These are phyloP conservation scores for Diospyros lotus DNA, from an alignment of 148 eudicot genomes.

Conservation along the genomic window DNA sequence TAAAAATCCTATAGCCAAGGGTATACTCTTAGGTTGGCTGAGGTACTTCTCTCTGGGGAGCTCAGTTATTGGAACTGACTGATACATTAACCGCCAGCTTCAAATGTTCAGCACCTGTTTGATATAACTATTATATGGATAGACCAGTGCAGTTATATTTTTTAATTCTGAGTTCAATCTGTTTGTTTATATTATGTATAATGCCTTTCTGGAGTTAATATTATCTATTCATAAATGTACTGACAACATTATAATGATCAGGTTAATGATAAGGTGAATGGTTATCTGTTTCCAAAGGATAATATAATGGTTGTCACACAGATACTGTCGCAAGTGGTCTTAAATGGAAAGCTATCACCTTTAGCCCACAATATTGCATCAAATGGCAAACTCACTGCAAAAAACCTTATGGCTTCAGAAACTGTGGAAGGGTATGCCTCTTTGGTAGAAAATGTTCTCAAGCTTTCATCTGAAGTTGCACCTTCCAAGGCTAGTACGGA, in stretches of 20 bases:
- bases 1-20: background rate
- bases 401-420: slow-evolving; percentile 65
- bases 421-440: slow-evolving; percentile 70
- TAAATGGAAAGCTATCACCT: slow-evolving; percentile 57
- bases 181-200: background rate
- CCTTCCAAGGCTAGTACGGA: slow-evolving; percentile 43
- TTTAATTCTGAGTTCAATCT: background rate
- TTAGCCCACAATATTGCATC: slow-evolving; percentile 63
- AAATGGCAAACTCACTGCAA: slow-evolving; percentile 57
- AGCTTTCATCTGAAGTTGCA: slow-evolving; percentile 77
- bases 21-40: background rate
- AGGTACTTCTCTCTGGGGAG: background rate
- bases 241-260: slow-evolving; percentile 26
- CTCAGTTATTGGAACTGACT: background rate
- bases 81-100: background rate
- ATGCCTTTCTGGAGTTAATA: too few species aligned
- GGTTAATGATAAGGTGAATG: slow-evolving; percentile 88
- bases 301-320: slow-evolving; percentile 45
- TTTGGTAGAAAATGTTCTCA: slow-evolving; percentile 54
- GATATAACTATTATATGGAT: background rate
- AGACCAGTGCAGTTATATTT: background rate
- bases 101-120: slow-evolving; percentile 2
- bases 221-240: slow-evolving; percentile 16
- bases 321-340: slow-evolving; percentile 46
- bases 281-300: slow-evolving; percentile 76